Evolutionary conservation across 2,329 filamentous ascomycete genomes (phyloP).

Genomic region (Coleophoma eucalyptorum): DNA sequence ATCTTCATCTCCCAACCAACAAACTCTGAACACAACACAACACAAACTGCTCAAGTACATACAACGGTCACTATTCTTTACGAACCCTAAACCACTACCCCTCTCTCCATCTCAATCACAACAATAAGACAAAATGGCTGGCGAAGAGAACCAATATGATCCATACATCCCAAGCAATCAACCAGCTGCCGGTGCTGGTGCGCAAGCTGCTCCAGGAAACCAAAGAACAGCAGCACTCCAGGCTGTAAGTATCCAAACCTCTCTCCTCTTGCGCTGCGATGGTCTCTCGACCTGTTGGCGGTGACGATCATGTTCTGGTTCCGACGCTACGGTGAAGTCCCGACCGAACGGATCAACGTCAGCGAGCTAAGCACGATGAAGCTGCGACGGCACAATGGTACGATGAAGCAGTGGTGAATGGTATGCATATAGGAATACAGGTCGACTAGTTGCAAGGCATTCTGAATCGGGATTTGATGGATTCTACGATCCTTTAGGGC

Average conservation of each 20-base stretch:
- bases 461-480: neutral
- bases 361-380: neutral
- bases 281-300: slow-evolving; percentile 12
- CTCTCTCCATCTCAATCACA: neutral
- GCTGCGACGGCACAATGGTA: too few species aligned
- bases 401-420: too few species aligned
- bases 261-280: slow-evolving; percentile 10
- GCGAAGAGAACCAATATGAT: slow-evolving; percentile 23
- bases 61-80: neutral
- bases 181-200: slow-evolving; percentile 27
- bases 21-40: slow-evolving; percentile 1
- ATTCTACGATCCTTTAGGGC: neutral
- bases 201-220: slow-evolving; percentile 38
- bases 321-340: neutral
- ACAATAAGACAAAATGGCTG: slow-evolving; percentile 21
- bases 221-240: slow-evolving; percentile 72
- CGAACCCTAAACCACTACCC: neutral
- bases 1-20: neutral
- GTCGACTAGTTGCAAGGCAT: too few species aligned
- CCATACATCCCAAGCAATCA: slow-evolving; percentile 26
- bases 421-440: too few species aligned
- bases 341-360: neutral
- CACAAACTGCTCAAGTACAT: neutral
- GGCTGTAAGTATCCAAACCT: slow-evolving; percentile 62
- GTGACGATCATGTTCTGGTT: slow-evolving; percentile 1